Evolutionary conservation across 495 filamentous ascomycete genomes (phyloP).

Genomic region (Lineolata rhizophorae): DNA sequence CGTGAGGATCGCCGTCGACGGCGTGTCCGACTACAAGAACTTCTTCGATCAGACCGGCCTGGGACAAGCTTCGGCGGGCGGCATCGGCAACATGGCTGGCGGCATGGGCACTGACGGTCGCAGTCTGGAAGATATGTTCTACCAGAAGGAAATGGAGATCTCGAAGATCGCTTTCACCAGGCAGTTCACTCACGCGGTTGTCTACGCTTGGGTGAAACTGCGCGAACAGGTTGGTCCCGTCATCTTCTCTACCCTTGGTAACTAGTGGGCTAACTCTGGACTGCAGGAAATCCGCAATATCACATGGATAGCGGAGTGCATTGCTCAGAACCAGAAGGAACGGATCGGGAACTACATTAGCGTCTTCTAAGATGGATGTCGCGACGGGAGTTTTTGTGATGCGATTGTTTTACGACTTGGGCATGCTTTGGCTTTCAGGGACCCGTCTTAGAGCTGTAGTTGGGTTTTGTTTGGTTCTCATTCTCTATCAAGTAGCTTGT

Average conservation of each 20-base stretch:
- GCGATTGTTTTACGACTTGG: too few relatives aligned
- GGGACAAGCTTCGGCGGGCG: constrained; percentile 41
- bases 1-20: constrained; percentile 78
- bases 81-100: constrained; percentile 65
- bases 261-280: constrained; percentile 4
- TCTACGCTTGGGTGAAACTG: constrained; percentile 96
- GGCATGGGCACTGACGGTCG: constrained; percentile 49
- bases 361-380: constrained; percentile 81
- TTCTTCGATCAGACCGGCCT: constrained; percentile 89
- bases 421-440: too few relatives aligned
- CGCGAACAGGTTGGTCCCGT: constrained; percentile 64
- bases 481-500: too few relatives aligned
- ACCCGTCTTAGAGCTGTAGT: too few relatives aligned
- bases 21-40: constrained; percentile 70
- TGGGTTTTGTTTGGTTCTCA: too few relatives aligned
- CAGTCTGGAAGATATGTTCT: constrained; percentile 93
- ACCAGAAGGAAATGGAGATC: constrained; percentile 98
- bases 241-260: constrained; percentile 2
- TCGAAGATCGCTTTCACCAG: constrained; percentile 84
- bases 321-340: constrained; percentile 99
- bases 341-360: constrained; percentile 96
- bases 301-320: constrained; percentile 98
- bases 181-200: constrained; percentile 87
- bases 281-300: constrained; percentile 92
- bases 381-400: too few relatives aligned